Evolutionary conservation across 2,329 filamentous ascomycete species (phyloP).

Genomic region (Colletotrichum gloeosporioides): DNA sequence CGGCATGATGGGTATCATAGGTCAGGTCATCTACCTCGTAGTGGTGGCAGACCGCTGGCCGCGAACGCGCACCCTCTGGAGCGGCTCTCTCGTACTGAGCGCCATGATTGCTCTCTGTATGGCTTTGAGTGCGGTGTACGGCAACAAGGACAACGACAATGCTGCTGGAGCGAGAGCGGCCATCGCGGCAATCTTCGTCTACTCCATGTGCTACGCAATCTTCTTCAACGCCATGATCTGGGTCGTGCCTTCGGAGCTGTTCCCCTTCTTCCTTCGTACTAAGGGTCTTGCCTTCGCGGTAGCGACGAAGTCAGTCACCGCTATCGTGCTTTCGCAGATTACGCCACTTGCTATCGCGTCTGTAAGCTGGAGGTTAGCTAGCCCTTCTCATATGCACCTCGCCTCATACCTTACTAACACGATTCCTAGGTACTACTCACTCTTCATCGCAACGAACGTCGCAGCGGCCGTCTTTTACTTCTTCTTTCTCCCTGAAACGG

Average conservation of each 20-base stretch:
- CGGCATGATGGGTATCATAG: conserved; percentile 40
- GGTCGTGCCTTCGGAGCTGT: conserved; percentile 37
- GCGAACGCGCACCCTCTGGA: conserved; percentile 20
- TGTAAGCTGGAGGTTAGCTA: conserved; percentile 37
- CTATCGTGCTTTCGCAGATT: conserved; percentile 34
- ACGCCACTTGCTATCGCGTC: conserved; percentile 38
- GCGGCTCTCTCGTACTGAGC: conserved; percentile 8
- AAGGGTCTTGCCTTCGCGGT: conserved; percentile 35
- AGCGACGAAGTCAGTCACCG: conserved; percentile 31
- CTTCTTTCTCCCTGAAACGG: conserved; percentile 27
- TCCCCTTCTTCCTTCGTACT: conserved; percentile 29
- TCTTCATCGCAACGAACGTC: conserved; percentile 38
- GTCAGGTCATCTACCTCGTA: conserved; percentile 36
- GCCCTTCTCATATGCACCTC: neutral
- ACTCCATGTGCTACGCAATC: conserved; percentile 37
- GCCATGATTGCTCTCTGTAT: conserved; percentile 20
- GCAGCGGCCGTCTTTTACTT: conserved; percentile 37
- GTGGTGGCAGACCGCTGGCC: conserved; percentile 38
- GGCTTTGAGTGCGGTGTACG: conserved; percentile 27
- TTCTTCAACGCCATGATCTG: conserved; percentile 42
- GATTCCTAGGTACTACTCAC: conserved; percentile 30
- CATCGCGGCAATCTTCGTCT: conserved; percentile 42
- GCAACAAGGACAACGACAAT: conserved; percentile 23
- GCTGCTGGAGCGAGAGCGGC: conserved; percentile 32
- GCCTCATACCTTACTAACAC: fast-evolving